Evolutionary conservation across 2,329 filamentous ascomycete genomes (phyloP), one percentile per base, ranked within the genome.

Genomic region (Dactylellina leptospora): DNA sequence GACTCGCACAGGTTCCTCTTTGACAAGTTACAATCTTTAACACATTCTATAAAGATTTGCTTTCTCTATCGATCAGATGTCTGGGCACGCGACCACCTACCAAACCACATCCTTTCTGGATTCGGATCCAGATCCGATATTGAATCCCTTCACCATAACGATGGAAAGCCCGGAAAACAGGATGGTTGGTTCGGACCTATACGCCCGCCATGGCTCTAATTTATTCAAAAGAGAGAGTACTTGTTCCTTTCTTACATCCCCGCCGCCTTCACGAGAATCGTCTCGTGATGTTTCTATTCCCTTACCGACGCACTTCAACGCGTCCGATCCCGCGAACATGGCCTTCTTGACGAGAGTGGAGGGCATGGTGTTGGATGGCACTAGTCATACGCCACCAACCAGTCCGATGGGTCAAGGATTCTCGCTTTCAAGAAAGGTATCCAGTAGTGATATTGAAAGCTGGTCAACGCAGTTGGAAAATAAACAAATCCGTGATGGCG

Each of bases 341-440:
- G 10, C 25, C n/a, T 2, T 36, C 3, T 20, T 33, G n/a, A 30
- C 4, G 11, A 63, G 44, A 18, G 59, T 63, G 40, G 38, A 45
- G n/a, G 40, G 25, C 6, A 6, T 28, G 8, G 1, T 63, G 53
- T 30, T 47, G 45, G 56, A 61, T 27, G 8, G 28, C 13, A 33
- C 25, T n/a, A 61, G 16, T 13, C 51, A 47, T 20, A 62, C 64
- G 16, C 64, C 64, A 9, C 64, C 58, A 28, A 71, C 50, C 4
- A 62, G 64, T 20, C 64, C 64, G 4, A 4, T 40, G 11, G 8
- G 6, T 16, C 11, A n/a, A n/a, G n/a, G n/a, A n/a, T n/a, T n/a
- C n/a, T n/a, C n/a, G n/a, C n/a, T n/a, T n/a, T n/a, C n/a, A n/a
- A n/a, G n/a, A n/a, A n/a, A n/a, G n/a, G n/a, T n/a, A n/a, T n/a